These are phyloP conservation scores for Byssoonygena ceratinophila DNA, from an alignment of 2,329 filamentous ascomycete genomes.

Conservation along the genomic window DNA sequence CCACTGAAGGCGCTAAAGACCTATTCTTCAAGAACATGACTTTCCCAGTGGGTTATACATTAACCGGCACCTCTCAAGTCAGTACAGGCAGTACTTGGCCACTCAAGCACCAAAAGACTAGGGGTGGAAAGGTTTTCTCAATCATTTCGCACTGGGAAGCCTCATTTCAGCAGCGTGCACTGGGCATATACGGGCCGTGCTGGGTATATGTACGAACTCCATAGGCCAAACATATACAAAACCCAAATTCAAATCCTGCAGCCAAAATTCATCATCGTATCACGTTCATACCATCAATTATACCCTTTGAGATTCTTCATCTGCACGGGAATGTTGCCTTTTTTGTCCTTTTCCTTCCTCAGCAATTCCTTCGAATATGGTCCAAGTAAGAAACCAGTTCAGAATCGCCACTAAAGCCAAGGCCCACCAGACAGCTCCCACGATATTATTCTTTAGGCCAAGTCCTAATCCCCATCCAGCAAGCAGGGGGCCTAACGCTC, in stretches of 20 bases:
- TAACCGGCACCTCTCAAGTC: too few relatives aligned
- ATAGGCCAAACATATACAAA: too few relatives aligned
- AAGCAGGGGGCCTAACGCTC: slow-evolving; percentile 47
- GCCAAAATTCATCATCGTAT: background rate
- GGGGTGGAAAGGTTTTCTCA: too few relatives aligned
- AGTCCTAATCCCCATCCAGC: slow-evolving; percentile 46
- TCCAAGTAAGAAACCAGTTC: slow-evolving; percentile 49
- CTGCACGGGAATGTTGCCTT: slow-evolving; percentile 13
- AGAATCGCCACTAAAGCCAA: slow-evolving; percentile 45
- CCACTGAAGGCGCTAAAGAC: too few relatives aligned
- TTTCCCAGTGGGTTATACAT: too few relatives aligned
- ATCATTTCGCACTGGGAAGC: too few relatives aligned
- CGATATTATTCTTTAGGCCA: slow-evolving; percentile 44
- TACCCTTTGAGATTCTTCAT: slow-evolving; percentile 10
- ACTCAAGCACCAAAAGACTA: too few relatives aligned
- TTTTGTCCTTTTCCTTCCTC: slow-evolving; percentile 26
- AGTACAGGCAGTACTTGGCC: too few relatives aligned
- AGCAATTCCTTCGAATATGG: slow-evolving; percentile 53
- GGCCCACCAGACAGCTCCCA: slow-evolving; percentile 50
- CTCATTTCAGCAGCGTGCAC: too few relatives aligned
- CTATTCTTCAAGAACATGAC: too few relatives aligned
- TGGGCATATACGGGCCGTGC: too few relatives aligned
- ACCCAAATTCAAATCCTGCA: background rate
- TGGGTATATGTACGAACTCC: too few relatives aligned
- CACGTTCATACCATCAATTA: background rate